phyloP scores from a whole-genome alignment of 139 green algal species.

The Picochlorum costavermella region DNA sequence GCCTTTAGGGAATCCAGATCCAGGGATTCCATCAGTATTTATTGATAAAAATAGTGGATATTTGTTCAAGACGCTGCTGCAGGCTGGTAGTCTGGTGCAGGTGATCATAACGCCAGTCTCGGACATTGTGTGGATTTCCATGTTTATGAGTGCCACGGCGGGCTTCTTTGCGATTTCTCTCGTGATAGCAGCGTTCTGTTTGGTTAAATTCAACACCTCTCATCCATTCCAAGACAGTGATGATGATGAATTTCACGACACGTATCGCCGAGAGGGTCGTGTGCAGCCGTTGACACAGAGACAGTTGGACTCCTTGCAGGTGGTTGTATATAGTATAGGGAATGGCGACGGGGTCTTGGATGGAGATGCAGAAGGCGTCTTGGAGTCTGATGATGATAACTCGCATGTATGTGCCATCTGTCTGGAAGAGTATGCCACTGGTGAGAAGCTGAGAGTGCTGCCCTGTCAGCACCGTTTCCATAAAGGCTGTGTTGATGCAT shows the following conservation, averaged over 20 bases:
- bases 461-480: slow-evolving; percentile 49
- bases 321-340: background rate
- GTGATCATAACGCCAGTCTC: slow-evolving; percentile 18
- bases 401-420: slow-evolving; percentile 46
- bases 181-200: slow-evolving; percentile 58
- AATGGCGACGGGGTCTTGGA: background rate
- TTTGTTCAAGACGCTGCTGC: slow-evolving; percentile 47
- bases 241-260: background rate
- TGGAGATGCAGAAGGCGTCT: slow-evolving; percentile 8
- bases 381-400: slow-evolving; percentile 35
- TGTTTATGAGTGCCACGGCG: slow-evolving; percentile 53
- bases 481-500: slow-evolving; percentile 43
- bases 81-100: slow-evolving; percentile 1
- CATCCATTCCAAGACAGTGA: background rate
- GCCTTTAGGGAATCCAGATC: slow-evolving; percentile 40
- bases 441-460: slow-evolving; percentile 53
- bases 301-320: slow-evolving; percentile 21
- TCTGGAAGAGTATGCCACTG: slow-evolving; percentile 44
- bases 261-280: background rate
- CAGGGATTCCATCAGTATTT: slow-evolving; percentile 69
- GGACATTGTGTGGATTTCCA: slow-evolving; percentile 54
- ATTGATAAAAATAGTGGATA: slow-evolving; percentile 56
- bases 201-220: slow-evolving; percentile 27
- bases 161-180: slow-evolving; percentile 56
- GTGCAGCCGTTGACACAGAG: background rate